Evolutionary conservation across 345 rosid genomes (phyloP).

Genomic region (Excoecaria cochinchinensis): DNA sequence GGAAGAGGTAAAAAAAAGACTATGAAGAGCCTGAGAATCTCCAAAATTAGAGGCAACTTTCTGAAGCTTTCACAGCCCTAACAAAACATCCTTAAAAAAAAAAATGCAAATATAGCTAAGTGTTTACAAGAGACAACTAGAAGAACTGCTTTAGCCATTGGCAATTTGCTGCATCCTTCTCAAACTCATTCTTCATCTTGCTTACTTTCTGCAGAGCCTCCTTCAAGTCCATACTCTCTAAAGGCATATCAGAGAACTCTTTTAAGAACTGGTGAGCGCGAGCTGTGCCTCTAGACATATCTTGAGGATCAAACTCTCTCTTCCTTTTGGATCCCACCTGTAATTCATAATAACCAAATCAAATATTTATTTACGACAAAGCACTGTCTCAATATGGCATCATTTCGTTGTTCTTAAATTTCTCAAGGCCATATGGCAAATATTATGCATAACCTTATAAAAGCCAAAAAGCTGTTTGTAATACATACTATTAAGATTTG

Average conservation of each 20-base stretch:
- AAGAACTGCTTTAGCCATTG: slow-evolving; percentile 77
- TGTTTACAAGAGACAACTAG: slow-evolving; percentile 18
- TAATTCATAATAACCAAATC: slow-evolving; percentile 2
- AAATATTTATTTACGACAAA: not conserved
- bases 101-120: not conserved
- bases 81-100: not conserved
- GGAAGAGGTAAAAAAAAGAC: too few species aligned
- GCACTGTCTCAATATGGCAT: not conserved
- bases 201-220: slow-evolving; percentile 55
- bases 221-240: slow-evolving; percentile 77
- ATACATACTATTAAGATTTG: not conserved
- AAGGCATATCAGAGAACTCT: slow-evolving; percentile 78
- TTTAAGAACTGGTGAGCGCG: slow-evolving; percentile 76
- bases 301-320: slow-evolving; percentile 53
- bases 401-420: not conserved
- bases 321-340: slow-evolving; percentile 77
- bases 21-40: not conserved
- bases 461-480: not conserved
- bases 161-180: slow-evolving; percentile 63
- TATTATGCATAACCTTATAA: not conserved
- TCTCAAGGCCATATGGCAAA: too few species aligned
- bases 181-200: slow-evolving; percentile 58
- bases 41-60: not conserved
- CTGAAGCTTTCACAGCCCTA: not conserved
- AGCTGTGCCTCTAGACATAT: slow-evolving; percentile 65